Evolutionary conservation across 108 stramenopile species (phyloP).

Genomic region (Cylindrotheca closterium): DNA sequence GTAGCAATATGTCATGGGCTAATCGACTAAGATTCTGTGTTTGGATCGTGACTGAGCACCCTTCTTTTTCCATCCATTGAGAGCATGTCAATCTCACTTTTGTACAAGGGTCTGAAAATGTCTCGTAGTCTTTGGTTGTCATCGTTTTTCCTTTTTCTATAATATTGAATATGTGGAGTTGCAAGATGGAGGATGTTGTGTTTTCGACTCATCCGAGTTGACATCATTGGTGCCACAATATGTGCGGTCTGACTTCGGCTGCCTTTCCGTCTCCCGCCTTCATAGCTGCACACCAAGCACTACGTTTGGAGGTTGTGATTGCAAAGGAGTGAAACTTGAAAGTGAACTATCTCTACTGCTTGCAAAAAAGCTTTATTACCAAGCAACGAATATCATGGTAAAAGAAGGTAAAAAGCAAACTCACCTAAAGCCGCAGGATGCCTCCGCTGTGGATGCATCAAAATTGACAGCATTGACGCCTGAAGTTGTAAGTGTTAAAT

Average conservation of each 20-base stretch:
- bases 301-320: too few species aligned
- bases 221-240: too few species aligned
- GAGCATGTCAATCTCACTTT: constrained; percentile 28
- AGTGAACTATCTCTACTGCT: too few species aligned
- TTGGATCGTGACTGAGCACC: constrained; percentile 17
- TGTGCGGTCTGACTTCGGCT: too few species aligned
- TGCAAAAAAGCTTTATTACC: too few species aligned
- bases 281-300: too few species aligned
- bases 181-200: too few species aligned
- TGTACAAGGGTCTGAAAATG: constrained; percentile 18
- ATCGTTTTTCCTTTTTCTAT: background rate
- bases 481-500: constrained; percentile 77
- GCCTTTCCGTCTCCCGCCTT: too few species aligned
- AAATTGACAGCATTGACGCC: constrained; percentile 86
- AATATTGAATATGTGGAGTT: too few species aligned
- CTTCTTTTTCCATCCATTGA: constrained; percentile 20
- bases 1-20: constrained; percentile 11
- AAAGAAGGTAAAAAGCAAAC: constrained; percentile 43
- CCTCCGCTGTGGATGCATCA: constrained; percentile 66
- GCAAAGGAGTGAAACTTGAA: too few species aligned
- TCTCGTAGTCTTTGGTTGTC: constrained; percentile 8
- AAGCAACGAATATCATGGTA: constrained; percentile 19
- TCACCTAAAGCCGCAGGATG: constrained; percentile 80
- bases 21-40: constrained; percentile 9
- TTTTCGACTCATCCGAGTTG: too few species aligned